Conservation (phyloP, 108 stramenopile species). For the Thalassiosira profunda region DNA sequence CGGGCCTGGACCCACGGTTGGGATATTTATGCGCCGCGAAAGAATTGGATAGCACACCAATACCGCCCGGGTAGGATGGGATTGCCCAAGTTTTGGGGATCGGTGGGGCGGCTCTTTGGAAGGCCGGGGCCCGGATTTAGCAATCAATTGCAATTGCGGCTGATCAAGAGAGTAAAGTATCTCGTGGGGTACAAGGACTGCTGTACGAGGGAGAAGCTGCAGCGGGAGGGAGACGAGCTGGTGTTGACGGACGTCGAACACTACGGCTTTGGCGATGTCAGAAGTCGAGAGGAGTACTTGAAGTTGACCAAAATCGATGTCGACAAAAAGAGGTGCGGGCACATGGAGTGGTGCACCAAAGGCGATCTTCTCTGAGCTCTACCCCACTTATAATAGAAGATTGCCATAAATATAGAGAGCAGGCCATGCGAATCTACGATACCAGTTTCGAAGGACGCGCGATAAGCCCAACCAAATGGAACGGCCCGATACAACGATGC, state of each 20-base stretch:
- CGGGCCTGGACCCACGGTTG: slow-evolving; percentile 93
- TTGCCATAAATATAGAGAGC: too few species aligned
- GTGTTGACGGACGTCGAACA: slow-evolving; percentile 63
- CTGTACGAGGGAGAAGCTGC: slow-evolving; percentile 50
- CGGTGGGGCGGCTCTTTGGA: slow-evolving; percentile 78
- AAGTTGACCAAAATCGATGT: slow-evolving; percentile 65
- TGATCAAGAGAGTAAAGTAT: slow-evolving; percentile 76
- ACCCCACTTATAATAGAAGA: too few species aligned
- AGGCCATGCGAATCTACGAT: too few species aligned
- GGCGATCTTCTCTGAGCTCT: slow-evolving; percentile 38
- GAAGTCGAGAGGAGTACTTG: slow-evolving; percentile 68
- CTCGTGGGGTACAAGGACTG: slow-evolving; percentile 71
- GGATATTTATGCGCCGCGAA: slow-evolving; percentile 94
- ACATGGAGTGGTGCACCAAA: slow-evolving; percentile 72
- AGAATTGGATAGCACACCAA: slow-evolving; percentile 92
- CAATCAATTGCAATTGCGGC: slow-evolving; percentile 34
- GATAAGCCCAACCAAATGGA: too few species aligned
- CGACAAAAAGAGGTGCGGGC: slow-evolving; percentile 39
- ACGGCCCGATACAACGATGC: too few species aligned
- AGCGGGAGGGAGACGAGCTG: slow-evolving; percentile 49
- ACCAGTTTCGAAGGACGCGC: too few species aligned
- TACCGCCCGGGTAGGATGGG: slow-evolving; percentile 88
- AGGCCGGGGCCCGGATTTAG: slow-evolving; percentile 62
- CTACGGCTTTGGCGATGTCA: slow-evolving; percentile 66
- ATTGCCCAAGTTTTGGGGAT: slow-evolving; percentile 97